phyloP scores from a whole-genome alignment of 2,329 filamentous ascomycete genomes.

The Aspergillus sp. region DNA sequence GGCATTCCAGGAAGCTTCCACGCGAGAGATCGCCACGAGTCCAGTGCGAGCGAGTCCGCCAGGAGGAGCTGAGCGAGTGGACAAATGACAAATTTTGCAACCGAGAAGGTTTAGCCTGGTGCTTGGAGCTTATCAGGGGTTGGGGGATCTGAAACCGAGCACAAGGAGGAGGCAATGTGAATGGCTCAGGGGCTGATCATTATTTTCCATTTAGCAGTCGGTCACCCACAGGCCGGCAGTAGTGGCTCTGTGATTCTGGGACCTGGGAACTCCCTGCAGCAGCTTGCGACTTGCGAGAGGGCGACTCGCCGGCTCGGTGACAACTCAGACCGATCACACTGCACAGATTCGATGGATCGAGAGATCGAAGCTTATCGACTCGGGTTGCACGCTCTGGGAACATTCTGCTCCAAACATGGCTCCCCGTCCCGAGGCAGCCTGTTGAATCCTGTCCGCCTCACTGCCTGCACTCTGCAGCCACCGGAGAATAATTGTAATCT shows the following conservation, averaged over 20 bases:
- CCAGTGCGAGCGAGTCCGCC: not conserved
- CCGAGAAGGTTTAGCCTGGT: not conserved
- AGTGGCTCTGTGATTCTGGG: no score
- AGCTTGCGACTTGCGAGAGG: no score
- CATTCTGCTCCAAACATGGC: no score
- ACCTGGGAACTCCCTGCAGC: no score
- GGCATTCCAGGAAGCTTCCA: not conserved
- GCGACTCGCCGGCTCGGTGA: not conserved
- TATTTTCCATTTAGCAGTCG: not conserved
- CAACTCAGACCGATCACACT: not conserved
- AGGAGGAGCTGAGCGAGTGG: not conserved
- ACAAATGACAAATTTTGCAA: not conserved
- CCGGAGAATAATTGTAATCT: no score
- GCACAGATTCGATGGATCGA: not conserved
- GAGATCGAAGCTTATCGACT: not conserved
- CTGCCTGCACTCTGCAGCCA: no score
- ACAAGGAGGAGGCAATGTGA: not conserved
- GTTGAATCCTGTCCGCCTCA: no score
- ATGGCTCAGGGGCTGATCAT: constrained; percentile 4
- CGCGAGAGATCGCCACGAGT: not conserved
- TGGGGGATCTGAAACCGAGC: constrained; percentile 1
- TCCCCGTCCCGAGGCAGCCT: no score
- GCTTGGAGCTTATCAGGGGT: constrained; percentile 3
- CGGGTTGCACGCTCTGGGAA: not conserved
- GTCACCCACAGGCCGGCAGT: not conserved